Conservation (phyloP, 1,284 basidiomycete species). For the Wallemia hederae region DNA sequence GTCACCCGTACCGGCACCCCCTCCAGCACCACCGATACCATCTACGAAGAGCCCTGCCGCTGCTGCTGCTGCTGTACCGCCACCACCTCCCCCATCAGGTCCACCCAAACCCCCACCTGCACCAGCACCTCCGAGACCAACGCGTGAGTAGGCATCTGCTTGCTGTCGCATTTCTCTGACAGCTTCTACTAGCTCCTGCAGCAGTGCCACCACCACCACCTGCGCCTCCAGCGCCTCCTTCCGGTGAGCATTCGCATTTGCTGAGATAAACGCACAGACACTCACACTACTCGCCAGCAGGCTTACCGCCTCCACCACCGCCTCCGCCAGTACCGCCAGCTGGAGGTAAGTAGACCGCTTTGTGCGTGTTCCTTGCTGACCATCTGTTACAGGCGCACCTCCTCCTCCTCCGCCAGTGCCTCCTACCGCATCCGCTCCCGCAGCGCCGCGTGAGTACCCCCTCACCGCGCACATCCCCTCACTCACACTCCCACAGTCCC, state of each 20-base stretch:
- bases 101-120: slow-evolving; percentile 7
- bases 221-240: slow-evolving; percentile 15
- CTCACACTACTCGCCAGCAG: background rate
- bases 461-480: background rate
- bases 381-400: background rate
- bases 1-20: slow-evolving; percentile 11
- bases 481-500: background rate
- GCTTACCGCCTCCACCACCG: background rate
- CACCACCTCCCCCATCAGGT: slow-evolving; percentile 14
- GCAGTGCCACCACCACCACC: slow-evolving; percentile 6
- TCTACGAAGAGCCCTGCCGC: slow-evolving; percentile 7
- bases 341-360: background rate
- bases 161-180: slow-evolving; percentile 3
- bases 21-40: slow-evolving; percentile 16
- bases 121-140: slow-evolving; percentile 8
- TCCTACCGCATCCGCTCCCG: slow-evolving; percentile 2
- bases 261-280: background rate
- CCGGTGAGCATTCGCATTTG: background rate
- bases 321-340: background rate
- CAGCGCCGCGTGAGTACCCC: background rate
- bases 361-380: background rate
- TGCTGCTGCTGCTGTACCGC: slow-evolving; percentile 12
- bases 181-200: slow-evolving; percentile 3
- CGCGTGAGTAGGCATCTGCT: slow-evolving; percentile 3
- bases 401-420: slow-evolving; percentile 3